Conservation (phyloP, 2,329 filamentous ascomycete species). For the Paecilomyces variotii region DNA sequence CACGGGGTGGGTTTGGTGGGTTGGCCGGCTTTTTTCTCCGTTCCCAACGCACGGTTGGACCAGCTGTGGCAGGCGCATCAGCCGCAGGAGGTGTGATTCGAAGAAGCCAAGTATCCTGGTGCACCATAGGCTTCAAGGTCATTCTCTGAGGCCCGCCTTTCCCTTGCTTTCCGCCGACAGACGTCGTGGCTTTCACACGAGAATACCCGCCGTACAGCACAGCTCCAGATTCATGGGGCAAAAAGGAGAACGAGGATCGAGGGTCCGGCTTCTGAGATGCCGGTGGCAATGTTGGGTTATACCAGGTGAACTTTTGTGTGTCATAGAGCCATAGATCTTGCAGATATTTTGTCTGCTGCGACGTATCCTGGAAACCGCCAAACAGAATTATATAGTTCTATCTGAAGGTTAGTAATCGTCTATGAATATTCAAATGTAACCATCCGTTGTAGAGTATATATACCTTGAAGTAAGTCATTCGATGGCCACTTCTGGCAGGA, state of each 20-base stretch:
- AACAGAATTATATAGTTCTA: slow-evolving; percentile 87
- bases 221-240: slow-evolving; percentile 84
- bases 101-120: slow-evolving; percentile 92
- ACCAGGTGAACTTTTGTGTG: slow-evolving; percentile 78
- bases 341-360: slow-evolving; percentile 87
- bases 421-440: background rate
- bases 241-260: slow-evolving; percentile 80
- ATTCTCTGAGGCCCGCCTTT: slow-evolving; percentile 57
- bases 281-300: slow-evolving; percentile 63
- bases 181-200: slow-evolving; percentile 64
- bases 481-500: slow-evolving; percentile 79
- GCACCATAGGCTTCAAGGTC: slow-evolving; percentile 75
- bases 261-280: slow-evolving; percentile 83
- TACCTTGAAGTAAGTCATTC: slow-evolving; percentile 89
- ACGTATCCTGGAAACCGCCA: slow-evolving; percentile 95
- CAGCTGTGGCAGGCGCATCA: slow-evolving; percentile 57
- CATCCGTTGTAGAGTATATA: background rate
- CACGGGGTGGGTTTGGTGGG: slow-evolving; percentile 70
- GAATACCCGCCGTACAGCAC: slow-evolving; percentile 93
- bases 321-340: slow-evolving; percentile 95
- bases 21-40: slow-evolving; percentile 88
- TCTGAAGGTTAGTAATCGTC: slow-evolving; percentile 1
- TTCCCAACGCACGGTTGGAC: slow-evolving; percentile 80
- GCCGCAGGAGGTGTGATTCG: slow-evolving; percentile 65
- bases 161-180: slow-evolving; percentile 51